phyloP scores from a whole-genome alignment of 129 eudicot species.

The Helichrysum umbraculigerum region DNA sequence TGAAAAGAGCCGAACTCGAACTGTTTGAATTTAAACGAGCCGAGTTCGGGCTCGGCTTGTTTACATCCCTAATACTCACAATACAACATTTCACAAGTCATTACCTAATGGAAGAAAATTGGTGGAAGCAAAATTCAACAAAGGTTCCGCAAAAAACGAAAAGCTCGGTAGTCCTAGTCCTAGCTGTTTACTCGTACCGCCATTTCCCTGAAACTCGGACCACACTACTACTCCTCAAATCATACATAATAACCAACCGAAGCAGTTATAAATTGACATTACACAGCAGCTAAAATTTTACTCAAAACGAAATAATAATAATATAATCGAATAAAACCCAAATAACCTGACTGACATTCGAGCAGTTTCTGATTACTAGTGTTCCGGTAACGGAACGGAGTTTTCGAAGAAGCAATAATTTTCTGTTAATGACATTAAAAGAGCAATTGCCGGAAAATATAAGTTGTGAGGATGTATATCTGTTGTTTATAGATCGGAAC shows the following conservation, averaged over 20 bases:
- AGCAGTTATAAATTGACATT: slow-evolving; percentile 11
- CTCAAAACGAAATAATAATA: not conserved
- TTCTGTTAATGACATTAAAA: slow-evolving; percentile 1
- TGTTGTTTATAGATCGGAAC: slow-evolving; percentile 25
- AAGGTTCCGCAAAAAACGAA: slow-evolving; percentile 41
- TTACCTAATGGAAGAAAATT: slow-evolving; percentile 88
- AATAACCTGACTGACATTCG: slow-evolving; percentile 44
- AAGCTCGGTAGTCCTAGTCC: not conserved
- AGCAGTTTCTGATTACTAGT: slow-evolving; percentile 41
- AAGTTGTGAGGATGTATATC: not conserved
- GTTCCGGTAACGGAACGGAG: slow-evolving; percentile 36
- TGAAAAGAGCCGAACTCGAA: too few relatives aligned
- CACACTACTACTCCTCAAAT: slow-evolving; percentile 27
- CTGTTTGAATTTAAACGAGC: too few relatives aligned
- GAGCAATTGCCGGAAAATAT: slow-evolving; percentile 18
- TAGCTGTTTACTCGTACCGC: slow-evolving; percentile 14
- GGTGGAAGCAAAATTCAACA: slow-evolving; percentile 47
- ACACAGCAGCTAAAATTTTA: not conserved
- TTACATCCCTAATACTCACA: not conserved
- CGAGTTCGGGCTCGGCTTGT: too few relatives aligned
- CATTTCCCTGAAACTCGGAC: slow-evolving; percentile 49
- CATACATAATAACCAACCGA: not conserved
- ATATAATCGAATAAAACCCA: slow-evolving; percentile 1
- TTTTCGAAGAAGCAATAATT: slow-evolving; percentile 27
- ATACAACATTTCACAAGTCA: not conserved